A percentile compares a stretch with the other conserved stretches of the same genome.
Evolutionary conservation across 805 yeast genomes (phyloP).

Genomic region (Priceomyces haplophilus): DNA sequence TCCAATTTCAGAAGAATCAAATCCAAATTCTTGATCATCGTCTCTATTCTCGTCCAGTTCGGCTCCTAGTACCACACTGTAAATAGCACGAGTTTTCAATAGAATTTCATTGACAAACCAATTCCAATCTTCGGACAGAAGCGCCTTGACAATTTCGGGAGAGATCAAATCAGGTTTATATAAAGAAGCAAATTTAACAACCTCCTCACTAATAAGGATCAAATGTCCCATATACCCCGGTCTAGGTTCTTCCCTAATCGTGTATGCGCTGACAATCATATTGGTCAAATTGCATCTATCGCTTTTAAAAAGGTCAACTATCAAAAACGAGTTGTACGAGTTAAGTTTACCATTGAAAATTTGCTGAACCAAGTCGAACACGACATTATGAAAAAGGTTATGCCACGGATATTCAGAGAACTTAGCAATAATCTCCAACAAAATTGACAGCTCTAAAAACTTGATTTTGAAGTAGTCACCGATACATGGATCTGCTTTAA

Average conservation of each 20-base stretch:
- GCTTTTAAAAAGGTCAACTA: slow-evolving; percentile 25
- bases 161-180: slow-evolving; percentile 61
- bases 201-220: slow-evolving; percentile 90
- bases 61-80: slow-evolving; percentile 56
- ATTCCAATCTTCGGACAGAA: slow-evolving; percentile 49
- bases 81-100: slow-evolving; percentile 52
- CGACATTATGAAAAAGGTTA: slow-evolving; percentile 94
- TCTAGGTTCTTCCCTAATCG: slow-evolving; percentile 47
- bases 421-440: slow-evolving; percentile 64
- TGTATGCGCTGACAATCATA: slow-evolving; percentile 24
- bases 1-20: slow-evolving; percentile 37
- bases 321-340: slow-evolving; percentile 64
- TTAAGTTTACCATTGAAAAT: slow-evolving; percentile 89
- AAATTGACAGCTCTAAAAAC: slow-evolving; percentile 68
- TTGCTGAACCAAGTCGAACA: slow-evolving; percentile 94
- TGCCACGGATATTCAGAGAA: slow-evolving; percentile 93
- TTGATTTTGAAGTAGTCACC: slow-evolving; percentile 88
- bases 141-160: slow-evolving; percentile 47
- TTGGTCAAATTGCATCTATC: slow-evolving; percentile 24
- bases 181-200: slow-evolving; percentile 76
- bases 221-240: slow-evolving; percentile 98
- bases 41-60: slow-evolving; percentile 26
- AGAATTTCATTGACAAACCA: slow-evolving; percentile 48
- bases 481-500: slow-evolving; percentile 60
- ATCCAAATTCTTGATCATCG: slow-evolving; percentile 30